Percentiles rank a stretch among this genome's conserved stretches.
phyloP scores from a whole-genome alignment of 108 stramenopile species.

The Skeletonema grethae region DNA sequence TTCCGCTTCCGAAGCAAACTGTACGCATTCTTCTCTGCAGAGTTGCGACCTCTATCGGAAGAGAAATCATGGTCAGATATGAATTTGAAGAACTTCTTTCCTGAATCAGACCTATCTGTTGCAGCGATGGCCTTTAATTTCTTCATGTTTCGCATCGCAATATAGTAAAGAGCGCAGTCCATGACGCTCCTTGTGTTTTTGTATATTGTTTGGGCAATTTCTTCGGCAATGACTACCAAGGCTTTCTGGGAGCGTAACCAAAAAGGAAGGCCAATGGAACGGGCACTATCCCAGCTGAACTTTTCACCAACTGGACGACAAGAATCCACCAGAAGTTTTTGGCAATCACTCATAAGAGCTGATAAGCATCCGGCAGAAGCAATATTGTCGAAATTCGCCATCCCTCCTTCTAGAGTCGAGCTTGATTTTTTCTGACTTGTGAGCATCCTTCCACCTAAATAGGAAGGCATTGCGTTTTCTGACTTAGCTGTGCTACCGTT shows the following conservation, averaged over 20 bases:
- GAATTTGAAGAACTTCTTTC: constrained; percentile 81
- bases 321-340: constrained; percentile 56
- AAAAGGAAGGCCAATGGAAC: constrained; percentile 68
- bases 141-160: constrained; percentile 69
- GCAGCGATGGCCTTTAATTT: constrained; percentile 75
- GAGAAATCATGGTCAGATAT: constrained; percentile 69
- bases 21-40: constrained; percentile 88
- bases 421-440: constrained; percentile 16
- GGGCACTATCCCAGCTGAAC: constrained; percentile 68
- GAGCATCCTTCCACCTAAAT: constrained; percentile 35
- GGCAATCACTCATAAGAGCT: constrained; percentile 72
- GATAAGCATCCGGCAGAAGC: constrained; percentile 73
- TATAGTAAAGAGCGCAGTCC: constrained; percentile 78
- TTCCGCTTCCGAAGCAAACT: constrained; percentile 78
- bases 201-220: constrained; percentile 78
- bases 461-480: constrained; percentile 12
- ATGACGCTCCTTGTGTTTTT: constrained; percentile 69
- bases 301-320: constrained; percentile 56
- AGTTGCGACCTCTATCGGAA: constrained; percentile 67
- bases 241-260: constrained; percentile 82
- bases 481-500: constrained; percentile 12
- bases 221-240: constrained; percentile 69
- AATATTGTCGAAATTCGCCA: constrained; percentile 22
- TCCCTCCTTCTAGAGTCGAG: constrained; percentile 21
- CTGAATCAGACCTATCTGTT: constrained; percentile 69